These are phyloP conservation scores for Perkinsus marinus DNA, from an alignment of 169 alveolate genomes.

Conservation along the genomic window DNA sequence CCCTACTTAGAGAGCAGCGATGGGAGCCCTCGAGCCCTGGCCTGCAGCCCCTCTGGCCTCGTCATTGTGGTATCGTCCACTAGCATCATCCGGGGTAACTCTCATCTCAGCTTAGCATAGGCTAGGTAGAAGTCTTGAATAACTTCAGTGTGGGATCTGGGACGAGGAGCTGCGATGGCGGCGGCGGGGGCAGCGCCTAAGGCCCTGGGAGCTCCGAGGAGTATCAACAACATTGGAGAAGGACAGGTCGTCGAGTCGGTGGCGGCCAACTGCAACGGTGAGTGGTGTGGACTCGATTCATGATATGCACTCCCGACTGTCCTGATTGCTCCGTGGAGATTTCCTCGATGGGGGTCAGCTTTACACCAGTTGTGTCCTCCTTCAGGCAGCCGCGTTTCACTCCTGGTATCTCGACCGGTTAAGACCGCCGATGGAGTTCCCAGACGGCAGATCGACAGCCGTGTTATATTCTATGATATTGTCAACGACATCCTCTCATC, in stretches of 20 bases:
- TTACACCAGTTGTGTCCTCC: background rate
- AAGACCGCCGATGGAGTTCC: background rate
- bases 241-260: background rate
- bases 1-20: background rate
- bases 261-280: background rate
- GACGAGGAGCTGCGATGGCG: background rate
- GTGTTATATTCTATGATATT: background rate
- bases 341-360: too few species aligned
- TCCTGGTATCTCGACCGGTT: background rate
- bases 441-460: background rate
- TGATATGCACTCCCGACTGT: background rate
- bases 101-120: background rate
- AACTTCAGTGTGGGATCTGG: background rate
- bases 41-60: background rate
- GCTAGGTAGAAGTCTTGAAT: background rate
- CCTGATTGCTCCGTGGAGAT: too few species aligned
- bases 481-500: background rate
- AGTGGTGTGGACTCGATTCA: background rate
- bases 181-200: background rate
- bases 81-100: background rate
- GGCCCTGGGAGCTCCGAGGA: background rate
- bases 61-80: background rate
- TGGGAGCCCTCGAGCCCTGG: background rate
- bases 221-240: background rate
- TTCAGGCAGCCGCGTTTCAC: background rate